phyloP scores from a whole-genome alignment of 2,329 filamentous ascomycete genomes.

The Aureobasidium sp. region DNA sequence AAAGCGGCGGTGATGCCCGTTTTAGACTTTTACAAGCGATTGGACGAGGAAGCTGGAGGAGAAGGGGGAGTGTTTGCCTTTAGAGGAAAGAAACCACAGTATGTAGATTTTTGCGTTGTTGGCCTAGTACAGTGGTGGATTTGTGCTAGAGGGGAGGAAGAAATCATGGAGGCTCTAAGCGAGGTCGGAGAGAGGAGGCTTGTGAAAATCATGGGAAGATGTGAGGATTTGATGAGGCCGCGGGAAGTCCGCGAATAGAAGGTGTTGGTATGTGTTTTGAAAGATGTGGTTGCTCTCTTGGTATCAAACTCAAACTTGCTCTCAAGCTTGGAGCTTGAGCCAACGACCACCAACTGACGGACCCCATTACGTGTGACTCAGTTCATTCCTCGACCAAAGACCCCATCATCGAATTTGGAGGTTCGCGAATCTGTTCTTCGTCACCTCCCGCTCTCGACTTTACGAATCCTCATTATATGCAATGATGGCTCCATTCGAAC shows the following conservation, averaged over 20 bases:
- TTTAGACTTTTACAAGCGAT: neutral
- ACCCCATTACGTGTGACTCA: neutral
- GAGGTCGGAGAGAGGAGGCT: conserved; percentile 13
- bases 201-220: neutral
- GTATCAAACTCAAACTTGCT: neutral
- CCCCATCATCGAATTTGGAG: neutral
- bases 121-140: conserved; percentile 8
- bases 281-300: neutral
- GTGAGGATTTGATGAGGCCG: neutral
- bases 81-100: neutral
- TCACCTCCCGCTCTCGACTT: too few relatives aligned
- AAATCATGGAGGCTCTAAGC: conserved; percentile 10
- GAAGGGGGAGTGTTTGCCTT: neutral
- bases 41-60: neutral
- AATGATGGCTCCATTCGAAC: too few relatives aligned
- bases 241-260: too few relatives aligned
- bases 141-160: conserved; percentile 6
- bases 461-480: too few relatives aligned
- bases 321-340: neutral
- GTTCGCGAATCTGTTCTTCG: too few relatives aligned
- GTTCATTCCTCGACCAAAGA: neutral
- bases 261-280: neutral
- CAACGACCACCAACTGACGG: neutral
- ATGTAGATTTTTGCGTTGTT: neutral
- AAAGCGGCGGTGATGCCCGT: neutral